Evolutionary conservation across 139 green algal species (phyloP), one percentile per base, ranked within the genome.

Genomic region (Zygnema cylindricum): DNA sequence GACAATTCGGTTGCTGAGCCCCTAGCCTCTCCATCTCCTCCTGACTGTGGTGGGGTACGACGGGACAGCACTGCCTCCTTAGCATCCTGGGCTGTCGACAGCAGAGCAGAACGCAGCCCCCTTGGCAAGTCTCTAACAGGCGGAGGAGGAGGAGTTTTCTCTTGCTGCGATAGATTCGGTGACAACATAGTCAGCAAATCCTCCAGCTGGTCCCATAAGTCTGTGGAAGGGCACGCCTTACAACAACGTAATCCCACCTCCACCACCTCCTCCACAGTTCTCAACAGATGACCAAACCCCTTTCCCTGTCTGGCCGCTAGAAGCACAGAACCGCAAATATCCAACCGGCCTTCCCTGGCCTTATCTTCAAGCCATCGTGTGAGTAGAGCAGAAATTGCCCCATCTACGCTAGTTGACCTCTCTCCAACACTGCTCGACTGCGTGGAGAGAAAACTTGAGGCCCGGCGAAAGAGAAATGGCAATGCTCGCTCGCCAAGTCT

Each of bases 401-500:
- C 73, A 33, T 21, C 73, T 81, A 21, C 23, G 73, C 57, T 73
- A 30, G 57, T 35, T 35, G 57, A 30, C 57, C 30, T n/a, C n/a
- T n/a, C n/a, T n/a, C n/a, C n/a, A n/a, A n/a, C n/a, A 16, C 71
- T 41, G 36, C 71, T 79, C 36, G 7, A 23, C 36, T 79, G 7
- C 36, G 71, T 79, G 71, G 7, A 40, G 11, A 16, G 43, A 42
- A 2, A 22, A 2, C 2, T 21, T 22, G 7, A 33, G 75, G 2
- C 22, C 2, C n/a, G 77, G n/a, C 82, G 82, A 71, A 43, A 35
- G 30, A 89, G 85, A 35, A 89, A 89, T 90, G 85, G 77, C 38
- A 89, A 43, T 23, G 77, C 85, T 21, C 76, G 42, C 55, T 89
- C 85, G 38, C n/a, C 76, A 35, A 89, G 78, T 11, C 85, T 41